Percentiles rank a stretch among this genome's conserved stretches.
Conservation (phyloP, 495 filamentous ascomycete genomes). For the Collariella sp. region DNA sequence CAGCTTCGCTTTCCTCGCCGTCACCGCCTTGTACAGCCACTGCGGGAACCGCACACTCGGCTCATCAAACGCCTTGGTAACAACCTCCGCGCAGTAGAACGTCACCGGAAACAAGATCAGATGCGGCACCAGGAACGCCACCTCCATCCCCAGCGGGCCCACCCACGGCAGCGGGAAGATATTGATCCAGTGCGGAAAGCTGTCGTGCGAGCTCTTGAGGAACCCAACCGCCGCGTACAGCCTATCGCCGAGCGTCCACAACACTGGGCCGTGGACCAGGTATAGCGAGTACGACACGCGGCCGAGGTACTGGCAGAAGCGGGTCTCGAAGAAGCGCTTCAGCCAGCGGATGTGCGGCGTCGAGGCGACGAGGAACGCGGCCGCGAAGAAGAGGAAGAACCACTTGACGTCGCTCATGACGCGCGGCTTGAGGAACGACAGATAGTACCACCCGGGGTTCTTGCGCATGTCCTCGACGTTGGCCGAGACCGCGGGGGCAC, state of each 20-base stretch:
- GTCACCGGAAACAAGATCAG: slow-evolving; percentile 49
- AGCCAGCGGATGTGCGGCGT: slow-evolving; percentile 37
- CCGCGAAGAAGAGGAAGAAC: slow-evolving; percentile 45
- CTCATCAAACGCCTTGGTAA: slow-evolving; percentile 48
- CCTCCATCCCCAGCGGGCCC: slow-evolving; percentile 48
- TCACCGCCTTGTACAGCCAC: slow-evolving; percentile 42
- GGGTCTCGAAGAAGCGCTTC: slow-evolving; percentile 49
- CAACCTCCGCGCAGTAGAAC: slow-evolving; percentile 48
- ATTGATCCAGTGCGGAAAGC: slow-evolving; percentile 40
- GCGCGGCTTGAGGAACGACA: slow-evolving; percentile 42
- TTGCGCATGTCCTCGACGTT: slow-evolving; percentile 28
- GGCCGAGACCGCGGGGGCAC: slow-evolving; percentile 34
- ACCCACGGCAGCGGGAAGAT: slow-evolving; percentile 38
- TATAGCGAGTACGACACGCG: slow-evolving; percentile 58
- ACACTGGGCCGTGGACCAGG: slow-evolving; percentile 54
- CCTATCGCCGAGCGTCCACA: slow-evolving; percentile 36
- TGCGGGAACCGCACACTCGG: slow-evolving; percentile 45
- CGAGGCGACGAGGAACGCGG: slow-evolving; percentile 45
- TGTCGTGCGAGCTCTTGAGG: slow-evolving; percentile 27
- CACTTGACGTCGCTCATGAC: slow-evolving; percentile 43
- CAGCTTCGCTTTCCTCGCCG: slow-evolving; percentile 5
- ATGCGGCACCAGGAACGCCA: slow-evolving; percentile 45
- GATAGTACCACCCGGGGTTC: slow-evolving; percentile 38
- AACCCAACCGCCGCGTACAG: slow-evolving; percentile 48
- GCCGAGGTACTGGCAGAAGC: slow-evolving; percentile 55